Evolutionary conservation across 108 stramenopile species (phyloP), one percentile per base, ranked within the genome.

Genomic region (Epithemia pelagica): DNA sequence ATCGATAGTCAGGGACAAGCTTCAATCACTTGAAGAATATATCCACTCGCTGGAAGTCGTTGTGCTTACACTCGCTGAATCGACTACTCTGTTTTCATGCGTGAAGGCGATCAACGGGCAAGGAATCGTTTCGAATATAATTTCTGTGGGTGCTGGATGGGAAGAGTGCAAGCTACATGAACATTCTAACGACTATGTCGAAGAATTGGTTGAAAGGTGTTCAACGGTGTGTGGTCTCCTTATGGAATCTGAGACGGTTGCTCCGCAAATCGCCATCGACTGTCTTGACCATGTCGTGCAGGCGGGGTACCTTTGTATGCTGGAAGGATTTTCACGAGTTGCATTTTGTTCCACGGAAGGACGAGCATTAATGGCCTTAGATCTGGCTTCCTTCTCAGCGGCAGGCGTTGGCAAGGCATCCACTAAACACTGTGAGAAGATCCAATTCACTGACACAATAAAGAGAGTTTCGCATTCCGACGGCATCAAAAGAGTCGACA

Each of bases 281-380:
- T 75, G 75, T 28, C 94, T 91, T 91, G 64, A 79, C 19, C 61
- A 80, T 26, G 52, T 91, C 2, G 68, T 93, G n/a, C 65, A 76
- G 18, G 79, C 72, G 28, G 74, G 81, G 0, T 87, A 82, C 65
- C 54, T 81, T 30, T 65, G 81, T 23, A 72, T 96, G 21, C 61
- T 96, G 32, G 92, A 95, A 58, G 95, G 95, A 18, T 97, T 94
- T 69, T 72, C 90, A 15, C 83, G 89, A 57, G 72, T 94, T 30
- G 61, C 69, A 28, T 74, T 58, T 60, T 97, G 95, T 61, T 93
- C 93, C 10, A 93, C 91, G 2, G 96, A 96, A 76, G 96, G 96
- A 0, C 66, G 96, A 55, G 85, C 95, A 19, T 70, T 91, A 18
- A 96, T 97, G 96, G 94, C 89, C 63, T 95, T 97, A 91, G 96